A percentile compares a stretch with the other conserved stretches of the same genome.
Evolutionary conservation across 345 rosid species (phyloP).

Genomic region (Balakata baccata): DNA sequence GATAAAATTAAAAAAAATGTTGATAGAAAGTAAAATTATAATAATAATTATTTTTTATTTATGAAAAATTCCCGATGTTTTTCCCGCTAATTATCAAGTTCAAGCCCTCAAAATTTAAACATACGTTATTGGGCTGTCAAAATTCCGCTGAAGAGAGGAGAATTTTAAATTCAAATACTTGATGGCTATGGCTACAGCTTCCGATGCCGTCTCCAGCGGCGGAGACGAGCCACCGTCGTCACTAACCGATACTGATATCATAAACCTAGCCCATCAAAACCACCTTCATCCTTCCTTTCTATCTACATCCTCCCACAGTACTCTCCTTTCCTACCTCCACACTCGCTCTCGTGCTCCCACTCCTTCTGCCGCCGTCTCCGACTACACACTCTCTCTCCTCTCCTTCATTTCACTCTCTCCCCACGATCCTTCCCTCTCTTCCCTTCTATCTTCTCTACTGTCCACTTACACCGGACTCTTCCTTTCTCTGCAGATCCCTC

Average conservation of each 20-base stretch:
- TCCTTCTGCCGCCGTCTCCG: conserved; percentile 54
- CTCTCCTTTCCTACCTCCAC: conserved; percentile 50
- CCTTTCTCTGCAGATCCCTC: conserved; percentile 46
- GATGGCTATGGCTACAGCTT: conserved; percentile 3
- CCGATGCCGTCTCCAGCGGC: conserved; percentile 27
- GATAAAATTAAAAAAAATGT: no score
- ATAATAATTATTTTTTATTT: no score
- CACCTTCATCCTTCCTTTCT: conserved; percentile 50
- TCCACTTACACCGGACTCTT: conserved; percentile 51
- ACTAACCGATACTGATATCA: conserved; percentile 50
- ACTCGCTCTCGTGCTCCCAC: conserved; percentile 51
- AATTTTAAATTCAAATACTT: not conserved
- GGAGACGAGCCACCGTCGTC: conserved; percentile 23
- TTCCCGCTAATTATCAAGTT: not conserved
- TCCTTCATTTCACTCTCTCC: conserved; percentile 61
- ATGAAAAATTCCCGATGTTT: no score
- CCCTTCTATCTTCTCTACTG: conserved; percentile 65
- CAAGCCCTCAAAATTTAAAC: not conserved
- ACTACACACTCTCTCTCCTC: conserved; percentile 55
- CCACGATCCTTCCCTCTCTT: conserved; percentile 36
- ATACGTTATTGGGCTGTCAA: not conserved
- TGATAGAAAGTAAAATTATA: no score
- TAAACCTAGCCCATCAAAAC: conserved; percentile 49
- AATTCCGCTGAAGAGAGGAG: not conserved
- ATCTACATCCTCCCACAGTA: conserved; percentile 44